These are phyloP conservation scores for Gonapodya sp. DNA, from an alignment of 192 early-diverging fungal genomes.

Conservation along the genomic window DNA sequence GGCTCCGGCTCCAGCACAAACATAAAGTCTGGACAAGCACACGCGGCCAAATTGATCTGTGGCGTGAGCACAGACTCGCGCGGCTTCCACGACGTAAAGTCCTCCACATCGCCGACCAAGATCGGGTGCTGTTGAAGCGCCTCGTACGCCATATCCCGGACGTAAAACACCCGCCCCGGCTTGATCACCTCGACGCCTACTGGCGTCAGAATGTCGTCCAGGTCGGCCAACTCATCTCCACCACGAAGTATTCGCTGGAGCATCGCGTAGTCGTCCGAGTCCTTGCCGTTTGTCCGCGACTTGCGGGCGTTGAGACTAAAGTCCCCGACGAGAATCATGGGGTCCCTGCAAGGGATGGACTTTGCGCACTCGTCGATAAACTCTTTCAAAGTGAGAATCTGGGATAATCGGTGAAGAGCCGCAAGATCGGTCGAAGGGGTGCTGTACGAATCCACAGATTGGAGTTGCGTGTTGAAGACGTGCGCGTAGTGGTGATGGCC, in stretches of 20 bases:
- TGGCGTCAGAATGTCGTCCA: conserved; percentile 7
- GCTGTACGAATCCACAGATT: conserved; percentile 57
- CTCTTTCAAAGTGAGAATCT: conserved; percentile 54
- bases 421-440: conserved; percentile 44
- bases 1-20: conserved; percentile 12
- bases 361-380: conserved; percentile 47
- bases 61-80: conserved; percentile 4
- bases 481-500: conserved; percentile 38
- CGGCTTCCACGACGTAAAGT: background rate
- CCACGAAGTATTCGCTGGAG: conserved; percentile 22
- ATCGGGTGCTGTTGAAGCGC: conserved; percentile 15
- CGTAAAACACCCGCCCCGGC: conserved; percentile 6
- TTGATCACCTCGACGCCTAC: background rate
- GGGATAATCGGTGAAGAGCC: conserved; percentile 44
- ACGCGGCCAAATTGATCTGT: conserved; percentile 1
- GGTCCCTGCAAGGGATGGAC: conserved; percentile 33
- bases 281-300: conserved; percentile 12
- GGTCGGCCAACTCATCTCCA: conserved; percentile 11
- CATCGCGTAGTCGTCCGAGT: conserved; percentile 25
- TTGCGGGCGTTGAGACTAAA: conserved; percentile 56
- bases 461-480: conserved; percentile 75
- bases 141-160: background rate
- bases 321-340: conserved; percentile 55
- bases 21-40: conserved; percentile 12
- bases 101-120: background rate